A percentile compares a stretch with the other conserved stretches of the same genome.
Conservation (phyloP, 805 yeast genomes). For the Metschnikowia lunata region DNA sequence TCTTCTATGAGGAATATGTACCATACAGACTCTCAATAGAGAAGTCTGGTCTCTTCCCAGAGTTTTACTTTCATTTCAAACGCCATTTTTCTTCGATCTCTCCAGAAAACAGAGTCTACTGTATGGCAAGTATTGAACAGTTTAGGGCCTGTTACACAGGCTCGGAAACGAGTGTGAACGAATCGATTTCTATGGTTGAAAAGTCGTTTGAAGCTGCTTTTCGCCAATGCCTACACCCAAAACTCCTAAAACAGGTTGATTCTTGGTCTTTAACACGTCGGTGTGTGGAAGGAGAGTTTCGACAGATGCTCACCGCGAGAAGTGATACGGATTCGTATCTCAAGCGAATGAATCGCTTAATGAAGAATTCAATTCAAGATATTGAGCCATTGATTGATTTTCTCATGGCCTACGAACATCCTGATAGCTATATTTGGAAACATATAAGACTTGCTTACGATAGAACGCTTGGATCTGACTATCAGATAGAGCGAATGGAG, state of each 20-base stretch:
- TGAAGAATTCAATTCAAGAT: background rate
- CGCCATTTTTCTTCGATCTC: background rate
- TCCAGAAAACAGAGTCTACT: constrained; percentile 1
- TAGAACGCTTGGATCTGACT: too few relatives aligned
- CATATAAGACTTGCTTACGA: too few relatives aligned
- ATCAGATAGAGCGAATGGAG: too few relatives aligned
- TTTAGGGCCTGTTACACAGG: background rate
- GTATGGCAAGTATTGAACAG: background rate
- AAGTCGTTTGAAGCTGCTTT: background rate
- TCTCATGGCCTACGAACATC: constrained; percentile 1
- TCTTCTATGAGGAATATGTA: background rate
- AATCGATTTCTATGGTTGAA: background rate
- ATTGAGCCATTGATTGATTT: background rate
- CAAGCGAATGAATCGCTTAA: background rate
- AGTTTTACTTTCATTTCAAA: constrained; percentile 3
- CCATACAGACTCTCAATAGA: background rate
- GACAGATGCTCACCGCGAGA: background rate
- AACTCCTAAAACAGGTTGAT: background rate
- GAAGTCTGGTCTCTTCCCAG: background rate
- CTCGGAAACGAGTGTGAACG: background rate
- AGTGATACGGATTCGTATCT: background rate
- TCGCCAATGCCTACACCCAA: background rate
- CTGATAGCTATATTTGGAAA: background rate
- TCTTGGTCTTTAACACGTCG: background rate
- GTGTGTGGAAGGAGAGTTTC: background rate